Conservation (phyloP, 768 basidiomycete genomes). For the Brasilioporus rufonigricans region DNA sequence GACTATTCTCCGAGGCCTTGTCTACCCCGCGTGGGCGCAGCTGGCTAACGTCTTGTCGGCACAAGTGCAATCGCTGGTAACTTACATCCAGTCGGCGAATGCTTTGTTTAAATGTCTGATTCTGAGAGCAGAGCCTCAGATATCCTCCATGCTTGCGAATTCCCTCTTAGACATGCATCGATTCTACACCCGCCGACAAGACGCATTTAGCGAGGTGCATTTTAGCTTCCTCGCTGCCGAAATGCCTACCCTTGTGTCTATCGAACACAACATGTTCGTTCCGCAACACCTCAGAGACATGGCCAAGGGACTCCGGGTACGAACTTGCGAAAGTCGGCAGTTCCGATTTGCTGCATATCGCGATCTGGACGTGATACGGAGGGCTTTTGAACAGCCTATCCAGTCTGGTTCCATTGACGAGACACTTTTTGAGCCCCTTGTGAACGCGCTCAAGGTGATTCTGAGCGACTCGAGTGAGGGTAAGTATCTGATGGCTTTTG, state of each 20-base stretch:
- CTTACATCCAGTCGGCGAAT: slow-evolving; percentile 63
- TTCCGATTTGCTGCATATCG: slow-evolving; percentile 77
- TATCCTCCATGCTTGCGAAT: slow-evolving; percentile 36
- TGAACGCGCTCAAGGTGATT: slow-evolving; percentile 65
- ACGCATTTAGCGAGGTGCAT: slow-evolving; percentile 64
- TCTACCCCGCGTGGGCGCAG: slow-evolving; percentile 76
- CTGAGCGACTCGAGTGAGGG: slow-evolving; percentile 62
- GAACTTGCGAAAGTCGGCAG: slow-evolving; percentile 59
- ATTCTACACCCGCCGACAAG: slow-evolving; percentile 64
- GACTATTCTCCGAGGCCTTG: slow-evolving; percentile 67
- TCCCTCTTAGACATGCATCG: slow-evolving; percentile 67
- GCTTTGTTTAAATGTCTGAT: slow-evolving; percentile 59
- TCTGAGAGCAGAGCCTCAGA: slow-evolving; percentile 48
- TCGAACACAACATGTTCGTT: slow-evolving; percentile 62
- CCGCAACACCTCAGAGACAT: slow-evolving; percentile 48
- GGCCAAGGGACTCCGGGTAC: slow-evolving; percentile 50
- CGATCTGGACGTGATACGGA: slow-evolving; percentile 67
- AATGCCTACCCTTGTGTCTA: slow-evolving; percentile 66
- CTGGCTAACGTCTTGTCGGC: slow-evolving; percentile 42
- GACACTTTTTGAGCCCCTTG: slow-evolving; percentile 56
- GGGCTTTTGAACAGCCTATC: slow-evolving; percentile 64
- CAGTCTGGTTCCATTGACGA: slow-evolving; percentile 48
- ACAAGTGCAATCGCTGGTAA: slow-evolving; percentile 42
- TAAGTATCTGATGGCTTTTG: slow-evolving; percentile 27
- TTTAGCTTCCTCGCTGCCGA: slow-evolving; percentile 60